Base-by-base conservation (phyloP, 2,329 filamentous ascomycete species). In the Nemania bipapillata region DNA sequence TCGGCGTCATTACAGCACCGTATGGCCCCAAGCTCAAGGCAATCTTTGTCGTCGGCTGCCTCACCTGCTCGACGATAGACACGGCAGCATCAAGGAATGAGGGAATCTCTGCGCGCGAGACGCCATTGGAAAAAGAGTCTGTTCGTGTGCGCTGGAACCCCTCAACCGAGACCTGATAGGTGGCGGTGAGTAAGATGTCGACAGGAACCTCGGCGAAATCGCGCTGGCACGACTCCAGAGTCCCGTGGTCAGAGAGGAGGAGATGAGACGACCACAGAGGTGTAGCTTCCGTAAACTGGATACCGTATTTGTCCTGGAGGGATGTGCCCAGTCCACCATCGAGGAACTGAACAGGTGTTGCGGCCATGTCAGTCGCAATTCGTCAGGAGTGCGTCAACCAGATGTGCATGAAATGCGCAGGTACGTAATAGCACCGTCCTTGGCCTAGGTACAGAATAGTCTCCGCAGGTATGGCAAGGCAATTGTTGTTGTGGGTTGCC, bases 251-350 rank as follows among this genome's bases (percentile, higher is more conserved):
- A 40, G 84, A 81, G 61, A 91, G 74, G n/a, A 92, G 83, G 5
- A 91, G 83, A 74, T 91, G 86, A 0, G 89, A 89, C 0, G 90
- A 91, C 90, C 90, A 92, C 45, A 92, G 84, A 0, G 90, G 90
- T 11, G 79, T 81, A 42, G 80, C 75, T 30, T 80, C 77, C 59
- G 81, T 79, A 77, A 91, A 92, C 15, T 76, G 80, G 67, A 86
- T 75, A 63, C 79, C 78, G 76, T 90, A 86, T 30, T 84, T 79
- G 68, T 89, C 85, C 74, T 90, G 85, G 2, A 92, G 86, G 0
- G 88, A 87, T 2, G 90, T 92, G 37, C 90, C 90, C 24, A 92
- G 84, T 7, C 90, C 90, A 61, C 90, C 90, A 75, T 92, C 90
- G 45, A 92, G 84, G 56, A 92, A 79, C 69, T 83, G 78, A 67